Evolutionary conservation across 208 protist genomes (phyloP).

Genomic region (Trichomonas vaginalis): DNA sequence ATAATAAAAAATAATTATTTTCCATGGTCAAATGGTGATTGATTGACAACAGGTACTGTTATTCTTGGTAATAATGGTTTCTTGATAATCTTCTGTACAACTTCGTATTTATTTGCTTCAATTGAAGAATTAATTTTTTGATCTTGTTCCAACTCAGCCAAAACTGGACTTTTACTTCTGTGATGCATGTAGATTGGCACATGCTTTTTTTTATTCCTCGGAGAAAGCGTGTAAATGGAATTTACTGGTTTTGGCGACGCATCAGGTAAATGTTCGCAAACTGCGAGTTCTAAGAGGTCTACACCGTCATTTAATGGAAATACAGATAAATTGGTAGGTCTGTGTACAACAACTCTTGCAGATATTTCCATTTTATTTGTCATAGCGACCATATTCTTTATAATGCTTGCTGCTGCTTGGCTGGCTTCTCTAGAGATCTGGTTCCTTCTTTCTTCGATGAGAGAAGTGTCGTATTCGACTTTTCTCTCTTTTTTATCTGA

Average conservation of each 20-base stretch:
- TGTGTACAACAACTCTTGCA: background rate
- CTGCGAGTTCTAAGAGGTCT: background rate
- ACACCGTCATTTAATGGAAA: background rate
- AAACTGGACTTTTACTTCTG: background rate
- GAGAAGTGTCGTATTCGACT: background rate
- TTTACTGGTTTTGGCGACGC: background rate
- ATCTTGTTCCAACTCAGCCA: background rate
- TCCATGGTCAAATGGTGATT: background rate
- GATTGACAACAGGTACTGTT: background rate
- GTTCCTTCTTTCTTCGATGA: background rate
- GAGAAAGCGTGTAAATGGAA: background rate
- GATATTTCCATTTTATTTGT: background rate
- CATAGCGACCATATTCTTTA: background rate
- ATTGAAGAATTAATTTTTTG: background rate
- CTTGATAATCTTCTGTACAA: background rate
- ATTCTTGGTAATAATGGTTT: background rate
- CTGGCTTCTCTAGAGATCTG: background rate
- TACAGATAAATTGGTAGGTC: background rate
- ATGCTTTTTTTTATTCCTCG: background rate
- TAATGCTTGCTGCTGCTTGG: background rate
- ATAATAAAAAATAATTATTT: background rate
- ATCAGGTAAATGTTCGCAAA: background rate
- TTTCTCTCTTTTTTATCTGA: background rate
- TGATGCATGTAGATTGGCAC: background rate
- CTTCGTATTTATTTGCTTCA: background rate